phyloP scores from a whole-genome alignment of 371 early-diverging fungal genomes.

The Choanephora cucurbitarum region DNA sequence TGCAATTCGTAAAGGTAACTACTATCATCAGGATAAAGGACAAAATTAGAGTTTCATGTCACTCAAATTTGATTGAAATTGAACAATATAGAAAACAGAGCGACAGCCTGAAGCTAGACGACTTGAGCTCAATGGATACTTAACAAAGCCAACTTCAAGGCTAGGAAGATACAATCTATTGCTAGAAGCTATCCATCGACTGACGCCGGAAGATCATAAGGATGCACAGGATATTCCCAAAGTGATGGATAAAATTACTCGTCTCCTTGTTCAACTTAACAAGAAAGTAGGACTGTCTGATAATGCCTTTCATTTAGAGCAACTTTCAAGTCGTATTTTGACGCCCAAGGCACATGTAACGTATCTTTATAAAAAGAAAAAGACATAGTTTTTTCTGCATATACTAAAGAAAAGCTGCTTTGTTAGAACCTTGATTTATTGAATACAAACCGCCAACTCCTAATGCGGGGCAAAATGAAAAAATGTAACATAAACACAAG shows the following conservation, averaged over 20 bases:
- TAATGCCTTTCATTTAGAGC: slow-evolving; percentile 71
- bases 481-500: slow-evolving; percentile 58
- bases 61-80: neutral
- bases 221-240: slow-evolving; percentile 68
- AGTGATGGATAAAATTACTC: slow-evolving; percentile 69
- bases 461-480: slow-evolving; percentile 82
- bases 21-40: too few relatives aligned
- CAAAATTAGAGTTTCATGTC: neutral
- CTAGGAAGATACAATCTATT: slow-evolving; percentile 88
- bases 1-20: slow-evolving; percentile 71
- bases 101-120: slow-evolving; percentile 78
- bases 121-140: slow-evolving; percentile 77
- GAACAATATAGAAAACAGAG: slow-evolving; percentile 58
- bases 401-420: neutral
- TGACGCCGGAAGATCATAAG: slow-evolving; percentile 76
- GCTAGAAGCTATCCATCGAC: slow-evolving; percentile 77
- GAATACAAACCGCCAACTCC: slow-evolving; percentile 70
- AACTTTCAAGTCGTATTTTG: slow-evolving; percentile 32
- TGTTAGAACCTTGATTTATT: slow-evolving; percentile 71
- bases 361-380: neutral
- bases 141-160: slow-evolving; percentile 84
- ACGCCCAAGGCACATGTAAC: slow-evolving; percentile 14
- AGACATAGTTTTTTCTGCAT: neutral
- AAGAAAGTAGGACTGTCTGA: slow-evolving; percentile 84
- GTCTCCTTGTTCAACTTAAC: slow-evolving; percentile 73